phyloP scores from a whole-genome alignment of 2,329 filamentous ascomycete genomes.

The Macrophomina phaseolina region DNA sequence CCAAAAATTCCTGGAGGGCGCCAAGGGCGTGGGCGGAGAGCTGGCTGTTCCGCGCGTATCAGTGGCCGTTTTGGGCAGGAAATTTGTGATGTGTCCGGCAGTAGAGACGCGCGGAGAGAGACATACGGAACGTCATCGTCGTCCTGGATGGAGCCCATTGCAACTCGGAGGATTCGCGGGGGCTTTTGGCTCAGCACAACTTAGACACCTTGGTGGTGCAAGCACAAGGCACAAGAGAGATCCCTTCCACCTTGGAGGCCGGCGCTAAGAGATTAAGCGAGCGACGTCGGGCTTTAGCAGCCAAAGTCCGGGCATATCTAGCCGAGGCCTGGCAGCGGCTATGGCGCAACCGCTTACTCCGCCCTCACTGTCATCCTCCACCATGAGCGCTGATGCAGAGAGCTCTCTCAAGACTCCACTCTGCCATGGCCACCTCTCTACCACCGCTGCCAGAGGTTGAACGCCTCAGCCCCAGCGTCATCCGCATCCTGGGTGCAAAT shows the following conservation, averaged over 20 bases:
- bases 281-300: neutral
- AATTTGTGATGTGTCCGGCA: neutral
- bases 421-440: slow-evolving; percentile 18
- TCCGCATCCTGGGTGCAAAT: slow-evolving; percentile 88
- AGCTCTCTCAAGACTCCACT: neutral
- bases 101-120: neutral
- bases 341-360: slow-evolving; percentile 15
- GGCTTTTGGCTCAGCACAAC: slow-evolving; percentile 2
- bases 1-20: slow-evolving; percentile 75
- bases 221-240: neutral
- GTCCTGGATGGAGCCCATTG: slow-evolving; percentile 29
- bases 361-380: slow-evolving; percentile 10
- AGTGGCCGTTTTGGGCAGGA: slow-evolving; percentile 7
- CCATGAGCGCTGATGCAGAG: slow-evolving; percentile 6
- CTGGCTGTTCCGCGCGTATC: slow-evolving; percentile 49
- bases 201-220: slow-evolving; percentile 23
- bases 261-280: slow-evolving; percentile 1
- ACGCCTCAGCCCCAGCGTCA: slow-evolving; percentile 75
- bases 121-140: slow-evolving; percentile 46
- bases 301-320: slow-evolving; percentile 5
- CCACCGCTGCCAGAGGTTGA: slow-evolving; percentile 69
- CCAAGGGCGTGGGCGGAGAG: slow-evolving; percentile 71
- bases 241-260: neutral
- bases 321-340: slow-evolving; percentile 12
- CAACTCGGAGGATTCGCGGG: slow-evolving; percentile 1